These are phyloP conservation scores for Serpula lacrymans DNA, from an alignment of 768 basidiomycete genomes.

Conservation along the genomic window DNA sequence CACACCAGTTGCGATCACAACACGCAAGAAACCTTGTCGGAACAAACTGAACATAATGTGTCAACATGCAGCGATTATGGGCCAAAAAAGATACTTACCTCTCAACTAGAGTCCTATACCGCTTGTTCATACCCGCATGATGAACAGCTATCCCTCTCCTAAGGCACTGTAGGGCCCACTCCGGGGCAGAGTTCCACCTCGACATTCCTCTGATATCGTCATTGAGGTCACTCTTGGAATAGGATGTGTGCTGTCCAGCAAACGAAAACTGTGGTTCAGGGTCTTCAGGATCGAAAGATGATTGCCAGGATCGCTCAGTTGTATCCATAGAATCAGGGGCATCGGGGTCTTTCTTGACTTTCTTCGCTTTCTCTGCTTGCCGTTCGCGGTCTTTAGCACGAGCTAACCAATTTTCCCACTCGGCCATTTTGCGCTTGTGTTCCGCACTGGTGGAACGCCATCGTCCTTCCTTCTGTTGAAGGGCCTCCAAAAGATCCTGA, in stretches of 20 bases:
- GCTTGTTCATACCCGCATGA: conserved; percentile 66
- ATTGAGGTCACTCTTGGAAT: conserved; percentile 45
- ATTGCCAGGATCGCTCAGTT: conserved; percentile 41
- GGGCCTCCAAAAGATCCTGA: conserved; percentile 25
- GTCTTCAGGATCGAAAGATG: conserved; percentile 53
- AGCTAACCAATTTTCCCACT: conserved; percentile 49
- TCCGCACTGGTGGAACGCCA: conserved; percentile 47
- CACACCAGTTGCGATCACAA: conserved; percentile 64
- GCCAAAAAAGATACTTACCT: conserved; percentile 30
- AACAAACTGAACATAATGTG: conserved; percentile 48
- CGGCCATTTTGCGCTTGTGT: conserved; percentile 48
- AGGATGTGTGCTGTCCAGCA: conserved; percentile 39
- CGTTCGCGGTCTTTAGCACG: conserved; percentile 48
- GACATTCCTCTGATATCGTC: conserved; percentile 41
- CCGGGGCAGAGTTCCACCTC: conserved; percentile 24
- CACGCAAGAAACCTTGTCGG: conserved; percentile 57
- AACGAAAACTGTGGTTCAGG: conserved; percentile 63
- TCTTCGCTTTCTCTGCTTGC: conserved; percentile 36
- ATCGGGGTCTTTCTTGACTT: conserved; percentile 32
- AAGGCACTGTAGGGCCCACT: conserved; percentile 49
- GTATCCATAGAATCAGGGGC: conserved; percentile 19
- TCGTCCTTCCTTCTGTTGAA: conserved; percentile 41
- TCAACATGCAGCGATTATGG: no score
- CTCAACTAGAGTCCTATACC: conserved; percentile 56
- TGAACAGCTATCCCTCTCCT: conserved; percentile 65